Evolutionary conservation across 306 rosid genomes (phyloP).

Genomic region (Ormosia semicastrata): DNA sequence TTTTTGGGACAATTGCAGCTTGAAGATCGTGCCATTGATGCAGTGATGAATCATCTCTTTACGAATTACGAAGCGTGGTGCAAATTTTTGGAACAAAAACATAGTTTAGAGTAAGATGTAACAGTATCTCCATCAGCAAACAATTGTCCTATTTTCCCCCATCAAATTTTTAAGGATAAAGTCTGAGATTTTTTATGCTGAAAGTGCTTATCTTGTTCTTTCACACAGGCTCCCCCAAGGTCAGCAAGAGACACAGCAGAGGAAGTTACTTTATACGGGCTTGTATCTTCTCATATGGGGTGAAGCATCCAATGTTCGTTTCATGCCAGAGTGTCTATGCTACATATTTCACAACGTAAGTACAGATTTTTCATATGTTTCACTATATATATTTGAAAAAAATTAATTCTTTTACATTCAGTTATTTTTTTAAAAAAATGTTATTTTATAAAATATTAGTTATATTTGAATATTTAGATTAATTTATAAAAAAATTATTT

Average conservation of each 20-base stretch:
- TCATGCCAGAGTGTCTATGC: too few species aligned
- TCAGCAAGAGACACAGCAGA: slow-evolving; percentile 75
- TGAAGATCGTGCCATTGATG: slow-evolving; percentile 87
- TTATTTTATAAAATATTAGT: too few species aligned
- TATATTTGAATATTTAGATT: too few species aligned
- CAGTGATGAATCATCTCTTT: slow-evolving; percentile 70
- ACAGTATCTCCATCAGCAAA: neutral
- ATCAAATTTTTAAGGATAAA: slow-evolving; percentile 7
- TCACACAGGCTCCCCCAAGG: slow-evolving; percentile 73
- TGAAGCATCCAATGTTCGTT: too few species aligned
- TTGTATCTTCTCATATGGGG: too few species aligned
- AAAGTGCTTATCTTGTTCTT: slow-evolving; percentile 15
- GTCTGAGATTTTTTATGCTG: slow-evolving; percentile 13
- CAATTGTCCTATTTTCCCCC: neutral
- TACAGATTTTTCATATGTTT: neutral
- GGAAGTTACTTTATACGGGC: slow-evolving; percentile 51
- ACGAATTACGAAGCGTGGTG: slow-evolving; percentile 92
- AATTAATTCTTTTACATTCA: too few species aligned
- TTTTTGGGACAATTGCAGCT: slow-evolving; percentile 54
- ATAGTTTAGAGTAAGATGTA: slow-evolving; percentile 65
- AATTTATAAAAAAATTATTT: too few species aligned
- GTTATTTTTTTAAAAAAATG: too few species aligned
- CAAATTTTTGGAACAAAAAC: slow-evolving; percentile 78
- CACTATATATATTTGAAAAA: too few species aligned
- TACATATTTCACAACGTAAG: too few species aligned